These are phyloP conservation scores for Brassica napus DNA, from an alignment of 345 rosid species.

Conservation along the genomic window Da-Ae NC_063451.1:3159001-3159500, in stretches of 20 bases:
- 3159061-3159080: conserved; percentile 46
- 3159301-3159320: conserved; percentile 85
- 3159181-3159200: conserved; percentile 98
- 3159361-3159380: conserved; percentile 75
- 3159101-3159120: conserved; percentile 77
- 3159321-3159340: conserved; percentile 96
- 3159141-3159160: conserved; percentile 74
- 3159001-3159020: conserved; percentile 49
- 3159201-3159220: conserved; percentile 96
- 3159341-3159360: conserved; percentile 93
- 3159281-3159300: conserved; percentile 40
- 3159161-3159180: conserved; percentile 88
- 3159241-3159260: conserved; percentile 76
- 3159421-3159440: not conserved
- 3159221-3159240: conserved; percentile 60
- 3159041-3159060: conserved; percentile 92
- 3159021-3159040: conserved; percentile 97
- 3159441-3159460: not conserved
- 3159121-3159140: conserved; percentile 79
- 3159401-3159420: conserved; percentile 83
- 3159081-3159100: conserved; percentile 47
- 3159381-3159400: conserved; percentile 79
- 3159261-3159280: conserved; percentile 74
- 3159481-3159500: conserved; percentile 72
- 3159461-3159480: not conserved